Evolutionary conservation across 2,329 filamentous ascomycete genomes (phyloP).

Genomic region (Alternaria ethzedia): DNA sequence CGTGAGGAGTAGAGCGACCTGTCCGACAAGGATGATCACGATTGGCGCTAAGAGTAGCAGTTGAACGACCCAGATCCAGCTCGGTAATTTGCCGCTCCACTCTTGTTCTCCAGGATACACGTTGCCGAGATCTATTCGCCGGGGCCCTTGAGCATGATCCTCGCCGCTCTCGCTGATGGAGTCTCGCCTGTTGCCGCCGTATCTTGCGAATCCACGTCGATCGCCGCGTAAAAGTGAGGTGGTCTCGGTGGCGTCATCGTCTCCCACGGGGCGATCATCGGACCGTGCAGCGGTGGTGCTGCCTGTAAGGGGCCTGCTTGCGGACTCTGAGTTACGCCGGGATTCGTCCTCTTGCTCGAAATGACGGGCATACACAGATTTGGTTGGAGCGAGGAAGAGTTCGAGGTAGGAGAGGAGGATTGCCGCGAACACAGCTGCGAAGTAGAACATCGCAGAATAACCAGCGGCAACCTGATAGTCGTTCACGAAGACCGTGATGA

Average conservation of each 20-base stretch:
- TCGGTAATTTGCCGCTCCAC: slow-evolving; percentile 81
- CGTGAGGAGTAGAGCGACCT: slow-evolving; percentile 75
- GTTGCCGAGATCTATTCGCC: slow-evolving; percentile 39
- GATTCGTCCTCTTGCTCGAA: slow-evolving; percentile 44
- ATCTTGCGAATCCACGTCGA: slow-evolving; percentile 63
- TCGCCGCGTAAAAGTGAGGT: slow-evolving; percentile 62
- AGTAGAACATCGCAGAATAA: slow-evolving; percentile 83
- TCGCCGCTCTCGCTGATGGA: slow-evolving; percentile 45
- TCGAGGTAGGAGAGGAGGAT: slow-evolving; percentile 79
- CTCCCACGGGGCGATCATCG: slow-evolving; percentile 38
- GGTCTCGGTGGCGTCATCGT: slow-evolving; percentile 59
- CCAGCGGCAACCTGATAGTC: slow-evolving; percentile 74
- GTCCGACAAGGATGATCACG: slow-evolving; percentile 76
- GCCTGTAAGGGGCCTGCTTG: slow-evolving; percentile 44
- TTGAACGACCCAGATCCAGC: slow-evolving; percentile 88
- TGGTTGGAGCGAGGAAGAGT: slow-evolving; percentile 74
- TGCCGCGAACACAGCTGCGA: slow-evolving; percentile 76
- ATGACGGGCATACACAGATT: slow-evolving; percentile 70
- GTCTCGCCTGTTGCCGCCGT: slow-evolving; percentile 50
- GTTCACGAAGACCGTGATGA: slow-evolving; percentile 76
- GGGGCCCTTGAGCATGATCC: slow-evolving; percentile 44
- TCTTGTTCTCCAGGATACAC: slow-evolving; percentile 75
- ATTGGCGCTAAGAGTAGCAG: slow-evolving; percentile 81
- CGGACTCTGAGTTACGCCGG: slow-evolving; percentile 33
- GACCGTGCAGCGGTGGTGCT: slow-evolving; percentile 39